phyloP scores from a whole-genome alignment of 495 filamentous ascomycete species.

The Tuber umbilicatum region DNA sequence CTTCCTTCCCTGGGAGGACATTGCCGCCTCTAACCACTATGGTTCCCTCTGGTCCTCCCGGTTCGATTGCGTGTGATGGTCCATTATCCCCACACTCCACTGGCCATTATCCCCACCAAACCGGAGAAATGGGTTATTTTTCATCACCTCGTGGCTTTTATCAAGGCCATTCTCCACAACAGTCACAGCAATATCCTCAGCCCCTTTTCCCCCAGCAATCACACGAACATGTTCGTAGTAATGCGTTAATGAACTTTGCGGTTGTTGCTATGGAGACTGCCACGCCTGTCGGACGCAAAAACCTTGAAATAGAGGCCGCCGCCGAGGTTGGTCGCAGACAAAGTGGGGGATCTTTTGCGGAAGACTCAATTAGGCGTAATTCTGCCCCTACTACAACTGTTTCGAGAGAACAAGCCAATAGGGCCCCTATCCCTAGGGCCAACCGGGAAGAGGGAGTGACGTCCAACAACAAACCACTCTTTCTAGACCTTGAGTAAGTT shows the following conservation, averaged over 20 bases:
- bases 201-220: slow-evolving; percentile 22
- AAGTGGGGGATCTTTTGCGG: slow-evolving; percentile 19
- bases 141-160: slow-evolving; percentile 5
- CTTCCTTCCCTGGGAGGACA: slow-evolving; percentile 16
- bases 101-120: slow-evolving; percentile 23
- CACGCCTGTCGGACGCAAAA: slow-evolving; percentile 28
- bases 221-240: slow-evolving; percentile 12
- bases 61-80: slow-evolving; percentile 8
- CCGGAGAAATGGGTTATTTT: slow-evolving; percentile 25
- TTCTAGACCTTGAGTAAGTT: slow-evolving; percentile 33
- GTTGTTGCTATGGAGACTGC: slow-evolving; percentile 36
- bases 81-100: slow-evolving; percentile 32
- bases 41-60: not conserved
- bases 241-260: slow-evolving; percentile 35
- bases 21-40: slow-evolving; percentile 21
- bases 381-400: slow-evolving; percentile 2
- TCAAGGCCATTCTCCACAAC: slow-evolving; percentile 8
- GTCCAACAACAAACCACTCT: not conserved
- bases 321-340: slow-evolving; percentile 31
- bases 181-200: slow-evolving; percentile 16
- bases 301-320: slow-evolving; percentile 33
- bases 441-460: slow-evolving; percentile 7
- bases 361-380: slow-evolving; percentile 5
- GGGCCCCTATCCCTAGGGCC: not conserved
- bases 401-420: slow-evolving; percentile 8